Evolutionary conservation across 208 protist species (phyloP), one percentile per base, ranked within the genome.

Genomic region (Trypanosoma platydactyli): DNA sequence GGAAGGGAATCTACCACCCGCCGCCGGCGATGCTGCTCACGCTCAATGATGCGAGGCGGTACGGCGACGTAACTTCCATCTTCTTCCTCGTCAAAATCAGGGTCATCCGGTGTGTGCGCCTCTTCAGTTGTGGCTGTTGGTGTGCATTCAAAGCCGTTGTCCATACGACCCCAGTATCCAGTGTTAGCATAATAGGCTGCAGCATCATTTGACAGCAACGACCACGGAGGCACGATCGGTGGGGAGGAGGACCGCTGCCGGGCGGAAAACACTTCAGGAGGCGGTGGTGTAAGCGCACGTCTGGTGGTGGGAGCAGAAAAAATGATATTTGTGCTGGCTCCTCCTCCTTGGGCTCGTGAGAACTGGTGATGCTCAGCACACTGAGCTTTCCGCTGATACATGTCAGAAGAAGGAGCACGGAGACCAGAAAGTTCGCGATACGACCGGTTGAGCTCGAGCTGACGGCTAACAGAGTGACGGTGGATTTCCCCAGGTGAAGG

Each of bases 41-140:
- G 86, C 70, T 95, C 89, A 46, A 95, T 92, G 42, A 95, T 92
- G 51, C 84, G 86, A 50, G 89, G 89, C 20, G 83, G 81, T 18
- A 62, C 80, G 35, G 68, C 64, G 9, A 53, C 58, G 53, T 83
- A 73, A 22, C 46, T 29, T n/a, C 67, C 50, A 18, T 64, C 59
- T 22, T 53, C 42, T 33, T 68, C 52, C 16, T 65, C 56, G 18
- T 70, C 72, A 52, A 69, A 66, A 15, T 79, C 76, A 24, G 74
- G 75, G 15, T 73, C 81, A 71, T 85, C 80, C 48, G 74, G 80
- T 15, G 78, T 83, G 33, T 77, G 77, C 16, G 83, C 89, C 40
- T 92, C 86, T 53, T 95, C 86, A 1, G 89, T 93, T 62, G 89
- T 93, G 22, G 86, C 89, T 4, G 89, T 95, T 0, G 73, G 76